Evolutionary conservation across 768 basidiomycete species (phyloP), one percentile per base, ranked within the genome.

Genomic region (Termitomyces sp.): DNA sequence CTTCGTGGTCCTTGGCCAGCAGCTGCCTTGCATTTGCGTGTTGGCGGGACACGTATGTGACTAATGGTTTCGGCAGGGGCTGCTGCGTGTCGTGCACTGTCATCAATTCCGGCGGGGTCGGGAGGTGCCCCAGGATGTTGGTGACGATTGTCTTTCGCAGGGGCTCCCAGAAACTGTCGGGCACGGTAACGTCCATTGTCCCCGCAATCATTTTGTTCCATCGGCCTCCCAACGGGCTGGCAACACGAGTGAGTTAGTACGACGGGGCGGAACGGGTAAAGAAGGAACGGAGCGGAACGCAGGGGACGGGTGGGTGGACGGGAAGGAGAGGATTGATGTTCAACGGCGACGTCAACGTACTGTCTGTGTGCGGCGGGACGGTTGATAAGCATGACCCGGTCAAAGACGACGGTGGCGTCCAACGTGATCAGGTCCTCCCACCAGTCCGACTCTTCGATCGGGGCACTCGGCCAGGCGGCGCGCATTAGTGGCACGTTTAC

Each of bases 11-110:
- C 34, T 75, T 70, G 1, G 71, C 68, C 15, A 75, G 68, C 48
- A 88, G 67, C 36, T 74, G 68, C 44, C 76, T 67, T 5, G 68
- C 59, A 4, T 78, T 68, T 37, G 76, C 63, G 12, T 68, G 69
- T 68, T 90, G 88, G 20, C 87, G 75, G 45, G 82, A 83, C 55
- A 89, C 77, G 59, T 89, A 89, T 2, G 84, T 85, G 51, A 76
- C 74, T 0, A 76, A 39, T 1, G 76, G 74, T 47, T 62, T n/a
- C 57, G 57, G 27, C 12, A 30, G 16, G 55, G 52, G 45, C 50
- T 44, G 53, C 11, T 48, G n/a, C 2, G 18, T 36, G 12, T 9
- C 20, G 20, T 12, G 20, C 49, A 13, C 41, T 7, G 33, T 33
- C 33, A 15, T 16, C 13, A 6, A 8, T 8, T 48, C 30, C 15